Percentiles rank a stretch among this genome's conserved stretches.
These are phyloP conservation scores for Neopestalotiopsis rosae DNA, from an alignment of 2,329 filamentous ascomycete genomes.

Conservation along the genomic window DNA sequence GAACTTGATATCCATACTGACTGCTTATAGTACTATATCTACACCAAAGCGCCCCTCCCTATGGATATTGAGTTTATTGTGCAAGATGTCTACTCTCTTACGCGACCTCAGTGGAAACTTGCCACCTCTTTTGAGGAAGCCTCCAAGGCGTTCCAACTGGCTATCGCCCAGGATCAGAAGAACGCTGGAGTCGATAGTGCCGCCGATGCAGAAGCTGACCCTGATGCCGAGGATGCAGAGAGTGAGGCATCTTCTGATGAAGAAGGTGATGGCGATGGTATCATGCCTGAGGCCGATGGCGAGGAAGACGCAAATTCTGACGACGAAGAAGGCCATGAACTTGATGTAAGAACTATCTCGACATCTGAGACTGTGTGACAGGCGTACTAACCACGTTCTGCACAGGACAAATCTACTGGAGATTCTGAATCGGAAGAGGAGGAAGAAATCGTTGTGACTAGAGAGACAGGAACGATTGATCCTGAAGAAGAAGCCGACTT, in stretches of 20 bases:
- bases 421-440: constrained; percentile 78
- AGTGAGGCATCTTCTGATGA: constrained; percentile 79
- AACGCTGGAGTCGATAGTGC: constrained; percentile 72
- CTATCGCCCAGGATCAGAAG: constrained; percentile 90
- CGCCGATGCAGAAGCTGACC: constrained; percentile 49
- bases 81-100: constrained; percentile 85
- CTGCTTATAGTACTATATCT: constrained; percentile 81
- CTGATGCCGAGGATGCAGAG: constrained; percentile 53
- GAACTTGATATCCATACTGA: constrained; percentile 20
- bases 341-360: constrained; percentile 50
- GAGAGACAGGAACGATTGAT: constrained; percentile 87
- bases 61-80: constrained; percentile 98
- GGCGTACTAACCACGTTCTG: constrained; percentile 48
- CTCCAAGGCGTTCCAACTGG: constrained; percentile 80
- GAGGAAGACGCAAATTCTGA: constrained; percentile 64
- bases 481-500: constrained; percentile 97
- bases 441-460: constrained; percentile 89
- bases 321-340: constrained; percentile 59
- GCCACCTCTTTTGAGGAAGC: constrained; percentile 83
- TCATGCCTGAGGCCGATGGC: constrained; percentile 66
- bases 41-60: constrained; percentile 85
- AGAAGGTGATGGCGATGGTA: constrained; percentile 66
- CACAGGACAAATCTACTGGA: constrained; percentile 50
- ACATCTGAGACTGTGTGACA: neutral
- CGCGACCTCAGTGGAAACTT: constrained; percentile 92